These are phyloP conservation scores for Botrytis hyacinthi DNA, from an alignment of 2,329 filamentous ascomycete genomes.

Conservation along the genomic window DNA sequence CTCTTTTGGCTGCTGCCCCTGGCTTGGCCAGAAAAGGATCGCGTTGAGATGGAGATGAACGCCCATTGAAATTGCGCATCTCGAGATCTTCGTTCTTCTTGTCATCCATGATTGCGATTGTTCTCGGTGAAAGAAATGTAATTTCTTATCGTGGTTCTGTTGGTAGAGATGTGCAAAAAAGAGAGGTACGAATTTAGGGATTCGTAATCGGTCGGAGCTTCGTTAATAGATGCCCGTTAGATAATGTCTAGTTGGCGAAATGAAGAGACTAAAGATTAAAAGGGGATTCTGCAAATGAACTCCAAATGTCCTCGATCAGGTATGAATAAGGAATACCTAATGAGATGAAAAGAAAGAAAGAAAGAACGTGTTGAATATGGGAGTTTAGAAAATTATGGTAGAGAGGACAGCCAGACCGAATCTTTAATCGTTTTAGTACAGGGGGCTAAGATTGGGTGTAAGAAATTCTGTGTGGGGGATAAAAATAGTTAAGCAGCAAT, in stretches of 20 bases:
- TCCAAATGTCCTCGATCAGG: neutral
- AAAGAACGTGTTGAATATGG: conserved; percentile 1
- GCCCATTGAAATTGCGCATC: conserved; percentile 40
- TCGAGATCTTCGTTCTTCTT: conserved; percentile 77
- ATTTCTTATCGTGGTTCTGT: conserved; percentile 20
- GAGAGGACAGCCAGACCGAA: conserved; percentile 16
- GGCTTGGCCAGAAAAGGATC: conserved; percentile 38
- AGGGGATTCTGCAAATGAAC: neutral
- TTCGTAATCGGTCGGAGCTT: conserved; percentile 9
- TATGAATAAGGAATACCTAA: neutral
- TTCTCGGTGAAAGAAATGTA: neutral
- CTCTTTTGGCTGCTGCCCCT: conserved; percentile 40
- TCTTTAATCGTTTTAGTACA: conserved; percentile 3
- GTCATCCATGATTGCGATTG: conserved; percentile 65
- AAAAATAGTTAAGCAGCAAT: conserved; percentile 6
- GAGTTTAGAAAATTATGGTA: neutral
- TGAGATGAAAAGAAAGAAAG: conserved; percentile 1
- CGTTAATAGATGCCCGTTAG: neutral
- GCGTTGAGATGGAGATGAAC: conserved; percentile 40
- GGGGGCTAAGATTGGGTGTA: conserved; percentile 9
- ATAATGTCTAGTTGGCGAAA: neutral
- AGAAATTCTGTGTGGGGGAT: conserved; percentile 12
- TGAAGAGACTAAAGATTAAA: neutral
- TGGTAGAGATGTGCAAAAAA: conserved; percentile 26
- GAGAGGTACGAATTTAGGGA: conserved; percentile 14